Conservation (phyloP, 2,329 filamentous ascomycete species). For the Lasiodiplodia sp. region DNA sequence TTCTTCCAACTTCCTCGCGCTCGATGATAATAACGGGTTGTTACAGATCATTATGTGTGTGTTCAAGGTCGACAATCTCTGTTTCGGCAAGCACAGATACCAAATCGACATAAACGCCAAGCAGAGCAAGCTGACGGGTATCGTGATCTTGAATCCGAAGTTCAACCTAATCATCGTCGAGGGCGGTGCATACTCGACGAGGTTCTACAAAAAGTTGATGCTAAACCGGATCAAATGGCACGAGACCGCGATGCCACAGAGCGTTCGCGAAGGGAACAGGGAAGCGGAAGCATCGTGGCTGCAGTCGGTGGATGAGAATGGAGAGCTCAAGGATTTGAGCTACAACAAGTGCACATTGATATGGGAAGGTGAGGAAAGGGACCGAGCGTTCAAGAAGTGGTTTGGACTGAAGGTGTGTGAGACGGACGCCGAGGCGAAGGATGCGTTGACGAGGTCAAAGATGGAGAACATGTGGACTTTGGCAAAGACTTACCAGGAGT, state of each 20-base stretch:
- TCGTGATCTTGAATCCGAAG: constrained; percentile 90
- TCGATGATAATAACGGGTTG: not conserved
- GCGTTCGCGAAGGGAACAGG: constrained; percentile 63
- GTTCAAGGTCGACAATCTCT: constrained; percentile 88
- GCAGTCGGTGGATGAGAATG: constrained; percentile 77
- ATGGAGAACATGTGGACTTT: constrained; percentile 96
- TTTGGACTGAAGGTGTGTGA: constrained; percentile 84
- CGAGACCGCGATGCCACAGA: constrained; percentile 78
- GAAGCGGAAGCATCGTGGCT: constrained; percentile 75
- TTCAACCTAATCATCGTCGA: constrained; percentile 92
- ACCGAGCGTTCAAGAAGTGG: constrained; percentile 85
- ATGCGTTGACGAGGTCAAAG: constrained; percentile 79
- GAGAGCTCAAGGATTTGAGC: constrained; percentile 80
- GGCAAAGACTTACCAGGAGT: constrained; percentile 67
- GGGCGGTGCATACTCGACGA: constrained; percentile 83
- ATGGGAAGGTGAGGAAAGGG: constrained; percentile 90
- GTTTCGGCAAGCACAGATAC: constrained; percentile 91
- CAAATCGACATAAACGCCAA: constrained; percentile 94
- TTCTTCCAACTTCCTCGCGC: too few relatives aligned
- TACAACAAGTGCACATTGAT: constrained; percentile 82
- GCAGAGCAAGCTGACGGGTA: constrained; percentile 83
- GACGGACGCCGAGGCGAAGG: constrained; percentile 86
- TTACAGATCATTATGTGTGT: constrained; percentile 66
- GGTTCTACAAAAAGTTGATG: constrained; percentile 91
- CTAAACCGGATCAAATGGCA: constrained; percentile 93